Evolutionary conservation across 1,284 basidiomycete species (phyloP).

Genomic region (Puccinia triticina): DNA sequence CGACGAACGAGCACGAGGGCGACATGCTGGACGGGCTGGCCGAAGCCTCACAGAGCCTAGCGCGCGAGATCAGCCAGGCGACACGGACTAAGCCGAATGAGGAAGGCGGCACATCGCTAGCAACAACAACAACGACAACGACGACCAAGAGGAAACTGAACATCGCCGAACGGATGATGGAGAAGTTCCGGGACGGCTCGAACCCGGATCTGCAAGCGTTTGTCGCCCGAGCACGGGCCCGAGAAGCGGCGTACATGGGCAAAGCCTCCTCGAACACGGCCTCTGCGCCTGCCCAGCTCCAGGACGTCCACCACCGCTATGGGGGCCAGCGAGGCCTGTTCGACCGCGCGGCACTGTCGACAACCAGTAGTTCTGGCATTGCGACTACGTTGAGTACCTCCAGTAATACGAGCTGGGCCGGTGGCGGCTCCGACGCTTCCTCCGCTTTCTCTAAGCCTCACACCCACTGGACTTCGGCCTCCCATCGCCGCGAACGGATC

Average conservation of each 20-base stretch:
- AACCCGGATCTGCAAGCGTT: slow-evolving; percentile 51
- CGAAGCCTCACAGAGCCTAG: slow-evolving; percentile 38
- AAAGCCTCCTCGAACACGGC: slow-evolving; percentile 33
- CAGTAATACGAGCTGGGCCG: slow-evolving; percentile 23
- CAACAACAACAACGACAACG: no score
- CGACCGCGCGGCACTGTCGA: background rate
- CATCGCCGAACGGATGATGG: slow-evolving; percentile 50
- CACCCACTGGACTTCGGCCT: slow-evolving; percentile 42
- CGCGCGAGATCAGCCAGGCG: slow-evolving; percentile 50
- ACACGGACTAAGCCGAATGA: slow-evolving; percentile 8
- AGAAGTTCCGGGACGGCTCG: slow-evolving; percentile 44
- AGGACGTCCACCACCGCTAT: slow-evolving; percentile 1
- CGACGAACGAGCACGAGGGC: slow-evolving; percentile 5
- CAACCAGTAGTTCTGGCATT: background rate
- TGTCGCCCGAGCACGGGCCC: slow-evolving; percentile 34
- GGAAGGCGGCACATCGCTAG: background rate
- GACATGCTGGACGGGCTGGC: slow-evolving; percentile 47
- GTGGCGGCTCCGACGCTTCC: slow-evolving; percentile 10
- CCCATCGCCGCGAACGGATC: slow-evolving; percentile 37
- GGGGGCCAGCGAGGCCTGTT: background rate
- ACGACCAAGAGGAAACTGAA: slow-evolving; percentile 31
- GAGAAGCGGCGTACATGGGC: slow-evolving; percentile 38
- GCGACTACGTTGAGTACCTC: background rate
- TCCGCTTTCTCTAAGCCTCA: slow-evolving; percentile 19
- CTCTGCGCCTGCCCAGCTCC: slow-evolving; percentile 48